Percentiles rank a stretch among this genome's conserved stretches.
These are phyloP conservation scores for Excoecaria agallocha DNA, from an alignment of 345 rosid species.

Conservation along the genomic window DNA sequence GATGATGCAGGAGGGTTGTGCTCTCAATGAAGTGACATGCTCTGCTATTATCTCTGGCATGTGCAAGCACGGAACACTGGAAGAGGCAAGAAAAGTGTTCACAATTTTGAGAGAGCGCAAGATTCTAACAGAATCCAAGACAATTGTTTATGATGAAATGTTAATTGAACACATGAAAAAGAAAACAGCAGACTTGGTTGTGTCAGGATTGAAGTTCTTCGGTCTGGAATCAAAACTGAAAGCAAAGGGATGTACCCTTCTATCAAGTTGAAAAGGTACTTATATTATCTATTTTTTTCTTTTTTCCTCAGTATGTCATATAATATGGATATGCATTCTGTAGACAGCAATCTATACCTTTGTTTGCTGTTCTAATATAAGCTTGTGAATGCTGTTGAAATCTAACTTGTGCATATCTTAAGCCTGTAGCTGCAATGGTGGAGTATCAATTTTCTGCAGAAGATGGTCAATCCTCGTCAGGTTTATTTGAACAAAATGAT, in stretches of 20 bases:
- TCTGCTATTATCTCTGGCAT: constrained; percentile 71
- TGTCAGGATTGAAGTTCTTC: constrained; percentile 73
- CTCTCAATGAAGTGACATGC: constrained; percentile 52
- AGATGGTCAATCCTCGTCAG: background rate
- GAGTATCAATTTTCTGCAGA: background rate
- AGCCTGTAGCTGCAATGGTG: background rate
- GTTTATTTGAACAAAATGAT: too few species aligned
- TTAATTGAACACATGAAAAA: constrained; percentile 72
- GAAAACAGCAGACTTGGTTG: constrained; percentile 77
- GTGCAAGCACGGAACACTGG: constrained; percentile 71
- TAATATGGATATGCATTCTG: background rate
- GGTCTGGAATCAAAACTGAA: constrained; percentile 86
- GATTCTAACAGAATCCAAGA: constrained; percentile 58
- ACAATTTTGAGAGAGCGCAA: constrained; percentile 47
- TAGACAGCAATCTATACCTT: background rate
- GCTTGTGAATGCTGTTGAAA: background rate
- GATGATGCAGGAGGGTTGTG: constrained; percentile 64
- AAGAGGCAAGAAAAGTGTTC: constrained; percentile 73
- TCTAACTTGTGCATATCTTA: background rate
- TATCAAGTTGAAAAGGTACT: constrained; percentile 29
- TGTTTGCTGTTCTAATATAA: background rate
- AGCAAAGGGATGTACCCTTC: constrained; percentile 60
- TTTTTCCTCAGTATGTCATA: background rate
- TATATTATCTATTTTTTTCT: background rate
- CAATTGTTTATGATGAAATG: constrained; percentile 73